Percentiles rank a stretch among this genome's conserved stretches.
phyloP scores from a whole-genome alignment of 163 green algal species.

The Chloromonas sp. region DNA sequence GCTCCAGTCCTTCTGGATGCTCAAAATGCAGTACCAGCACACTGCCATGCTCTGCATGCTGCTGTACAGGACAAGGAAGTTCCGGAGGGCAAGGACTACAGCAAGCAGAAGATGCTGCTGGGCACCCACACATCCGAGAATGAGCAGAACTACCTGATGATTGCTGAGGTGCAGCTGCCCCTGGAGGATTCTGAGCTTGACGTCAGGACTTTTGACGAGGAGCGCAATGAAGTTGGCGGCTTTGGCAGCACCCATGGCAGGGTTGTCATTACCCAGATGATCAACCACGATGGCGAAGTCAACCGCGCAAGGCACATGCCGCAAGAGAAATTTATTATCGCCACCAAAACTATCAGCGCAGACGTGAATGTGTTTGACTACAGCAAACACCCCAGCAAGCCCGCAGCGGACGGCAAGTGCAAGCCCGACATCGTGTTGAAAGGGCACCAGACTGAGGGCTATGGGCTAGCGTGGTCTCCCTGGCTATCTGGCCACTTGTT shows the following conservation, averaged over 20 bases:
- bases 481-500: conserved; percentile 79
- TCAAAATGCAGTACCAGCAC: too few species aligned
- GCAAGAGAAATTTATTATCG: conserved; percentile 89
- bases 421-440: conserved; percentile 76
- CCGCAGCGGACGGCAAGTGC: conserved; percentile 75
- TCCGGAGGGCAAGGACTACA: conserved; percentile 55
- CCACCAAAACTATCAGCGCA: conserved; percentile 93
- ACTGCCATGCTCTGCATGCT: not conserved
- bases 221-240: conserved; percentile 83
- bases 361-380: conserved; percentile 98
- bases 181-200: conserved; percentile 74
- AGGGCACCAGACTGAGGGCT: conserved; percentile 93
- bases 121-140: conserved; percentile 96
- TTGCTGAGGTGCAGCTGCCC: conserved; percentile 89
- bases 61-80: conserved; percentile 61
- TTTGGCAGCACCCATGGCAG: conserved; percentile 79
- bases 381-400: conserved; percentile 91
- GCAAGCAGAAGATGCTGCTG: conserved; percentile 90
- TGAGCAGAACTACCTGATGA: conserved; percentile 99
- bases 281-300: conserved; percentile 93
- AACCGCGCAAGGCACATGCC: conserved; percentile 74
- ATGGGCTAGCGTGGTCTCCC: conserved; percentile 93
- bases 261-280: conserved; percentile 87
- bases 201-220: conserved; percentile 71
- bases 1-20: too few species aligned